These are phyloP conservation scores for Nigrospora osmanthi DNA, from an alignment of 2,329 filamentous ascomycete species.

Conservation along the genomic window DNA sequence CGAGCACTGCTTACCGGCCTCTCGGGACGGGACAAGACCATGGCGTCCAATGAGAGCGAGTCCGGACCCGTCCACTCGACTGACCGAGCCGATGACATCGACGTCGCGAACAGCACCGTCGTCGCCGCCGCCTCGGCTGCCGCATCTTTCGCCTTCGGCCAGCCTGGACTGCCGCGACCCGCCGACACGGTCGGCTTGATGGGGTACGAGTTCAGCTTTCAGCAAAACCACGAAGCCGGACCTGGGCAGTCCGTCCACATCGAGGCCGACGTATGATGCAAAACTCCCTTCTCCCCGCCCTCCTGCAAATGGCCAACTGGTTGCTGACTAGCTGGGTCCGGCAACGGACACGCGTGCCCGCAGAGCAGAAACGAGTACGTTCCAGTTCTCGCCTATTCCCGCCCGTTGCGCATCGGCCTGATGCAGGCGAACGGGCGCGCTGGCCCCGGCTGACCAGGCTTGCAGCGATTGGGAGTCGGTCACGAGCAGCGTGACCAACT, in stretches of 20 bases:
- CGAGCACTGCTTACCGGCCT: too few relatives aligned
- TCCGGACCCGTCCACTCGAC: background rate
- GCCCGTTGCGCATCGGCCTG: background rate
- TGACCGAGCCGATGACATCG: background rate
- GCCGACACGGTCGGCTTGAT: conserved; percentile 2
- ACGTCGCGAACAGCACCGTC: background rate
- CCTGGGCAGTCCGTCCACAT: conserved; percentile 4
- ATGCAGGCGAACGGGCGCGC: background rate
- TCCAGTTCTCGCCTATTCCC: too few relatives aligned
- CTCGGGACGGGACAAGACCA: too few relatives aligned
- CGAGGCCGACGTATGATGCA: conserved; percentile 5
- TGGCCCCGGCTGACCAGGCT: background rate
- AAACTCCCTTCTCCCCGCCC: too few relatives aligned
- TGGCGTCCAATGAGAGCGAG: background rate
- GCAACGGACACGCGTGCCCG: too few relatives aligned
- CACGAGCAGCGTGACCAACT: conserved; percentile 13
- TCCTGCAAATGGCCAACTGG: too few relatives aligned
- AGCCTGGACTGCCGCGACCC: background rate
- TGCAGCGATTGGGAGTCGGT: conserved; percentile 14
- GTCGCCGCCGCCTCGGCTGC: too few relatives aligned
- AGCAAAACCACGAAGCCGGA: conserved; percentile 3
- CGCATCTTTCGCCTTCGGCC: background rate
- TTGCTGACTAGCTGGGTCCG: too few relatives aligned
- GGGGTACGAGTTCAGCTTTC: conserved; percentile 6
- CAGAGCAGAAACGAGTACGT: too few relatives aligned